These are phyloP conservation scores for Phlebiopsis flavidoalba DNA, from an alignment of 768 basidiomycete genomes.

Conservation along the genomic window DNA sequence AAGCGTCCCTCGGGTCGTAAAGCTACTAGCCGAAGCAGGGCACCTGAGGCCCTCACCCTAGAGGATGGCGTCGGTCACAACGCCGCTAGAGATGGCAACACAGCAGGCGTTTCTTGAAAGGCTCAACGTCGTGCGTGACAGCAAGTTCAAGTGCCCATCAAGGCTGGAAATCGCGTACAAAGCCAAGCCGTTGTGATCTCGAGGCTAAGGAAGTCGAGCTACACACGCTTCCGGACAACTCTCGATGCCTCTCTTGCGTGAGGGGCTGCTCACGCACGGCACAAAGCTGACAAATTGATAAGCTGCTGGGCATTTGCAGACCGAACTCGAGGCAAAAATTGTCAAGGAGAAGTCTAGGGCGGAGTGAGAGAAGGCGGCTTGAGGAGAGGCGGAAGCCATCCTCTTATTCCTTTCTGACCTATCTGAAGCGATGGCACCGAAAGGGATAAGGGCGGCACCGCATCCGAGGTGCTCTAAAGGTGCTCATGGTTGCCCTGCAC, in stretches of 20 bases:
- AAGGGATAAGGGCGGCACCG: not conserved
- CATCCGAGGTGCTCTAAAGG: constrained; percentile 8
- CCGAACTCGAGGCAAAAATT: constrained; percentile 10
- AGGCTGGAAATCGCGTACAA: not conserved
- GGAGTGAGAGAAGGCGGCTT: not conserved
- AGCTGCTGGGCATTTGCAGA: constrained; percentile 16
- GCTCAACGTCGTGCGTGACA: not conserved
- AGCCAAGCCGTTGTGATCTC: not conserved
- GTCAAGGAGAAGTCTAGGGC: constrained; percentile 2
- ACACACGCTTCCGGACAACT: constrained; percentile 8
- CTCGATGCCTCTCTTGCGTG: constrained; percentile 9
- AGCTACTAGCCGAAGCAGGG: constrained; percentile 32
- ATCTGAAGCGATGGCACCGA: not conserved
- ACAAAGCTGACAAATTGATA: constrained; percentile 19
- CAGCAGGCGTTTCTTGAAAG: constrained; percentile 13
- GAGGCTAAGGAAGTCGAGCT: constrained; percentile 10
- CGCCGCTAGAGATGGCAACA: constrained; percentile 22
- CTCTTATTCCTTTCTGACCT: no score
- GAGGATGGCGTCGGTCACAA: constrained; percentile 42
- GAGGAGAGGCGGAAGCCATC: not conserved
- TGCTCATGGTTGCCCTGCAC: constrained; percentile 10
- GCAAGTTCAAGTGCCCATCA: not conserved
- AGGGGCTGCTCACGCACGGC: constrained; percentile 14
- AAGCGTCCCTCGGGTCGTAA: constrained; percentile 30
- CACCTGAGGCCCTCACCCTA: constrained; percentile 34